Conservation (phyloP, 768 basidiomycete species). For the Leccinum uliginosum region DNA sequence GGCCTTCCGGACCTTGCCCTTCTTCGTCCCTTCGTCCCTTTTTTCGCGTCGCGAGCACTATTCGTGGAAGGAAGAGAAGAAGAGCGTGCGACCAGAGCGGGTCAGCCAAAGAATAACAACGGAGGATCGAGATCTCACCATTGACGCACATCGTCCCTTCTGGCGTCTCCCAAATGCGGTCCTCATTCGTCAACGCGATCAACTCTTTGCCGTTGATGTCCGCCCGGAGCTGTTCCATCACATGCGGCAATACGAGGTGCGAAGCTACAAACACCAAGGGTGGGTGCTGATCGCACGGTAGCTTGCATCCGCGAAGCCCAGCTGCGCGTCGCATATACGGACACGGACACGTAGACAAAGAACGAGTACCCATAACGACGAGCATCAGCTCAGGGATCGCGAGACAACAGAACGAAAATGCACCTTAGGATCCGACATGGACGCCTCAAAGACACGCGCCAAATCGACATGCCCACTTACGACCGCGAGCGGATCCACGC, state of each 20-base stretch:
- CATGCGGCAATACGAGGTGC: slow-evolving; percentile 53
- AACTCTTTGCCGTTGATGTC: slow-evolving; percentile 65
- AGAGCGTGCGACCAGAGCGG: not conserved
- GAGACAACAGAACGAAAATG: not conserved
- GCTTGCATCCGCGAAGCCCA: slow-evolving; percentile 60
- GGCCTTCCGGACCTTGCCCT: slow-evolving; percentile 73
- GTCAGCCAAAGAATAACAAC: not conserved
- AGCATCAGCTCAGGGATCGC: not conserved
- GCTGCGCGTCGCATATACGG: slow-evolving; percentile 21
- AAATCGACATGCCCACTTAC: slow-evolving; percentile 47
- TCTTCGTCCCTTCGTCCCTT: slow-evolving; percentile 44
- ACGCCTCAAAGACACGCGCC: slow-evolving; percentile 47
- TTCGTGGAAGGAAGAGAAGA: not conserved
- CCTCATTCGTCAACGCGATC: slow-evolving; percentile 60
- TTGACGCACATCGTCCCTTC: slow-evolving; percentile 76
- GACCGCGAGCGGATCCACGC: slow-evolving; percentile 61
- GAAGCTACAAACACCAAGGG: slow-evolving; percentile 79
- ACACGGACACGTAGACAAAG: not conserved
- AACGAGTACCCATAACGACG: not conserved
- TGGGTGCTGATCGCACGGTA: slow-evolving; percentile 67
- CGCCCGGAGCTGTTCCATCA: slow-evolving; percentile 60
- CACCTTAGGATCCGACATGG: slow-evolving; percentile 46
- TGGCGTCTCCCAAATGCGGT: slow-evolving; percentile 81
- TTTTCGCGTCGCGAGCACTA: slow-evolving; percentile 65
- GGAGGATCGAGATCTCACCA: slow-evolving; percentile 39